These are phyloP conservation scores for Daedaleopsis nitida DNA, from an alignment of 768 basidiomycete species.

Conservation along the genomic window DNA sequence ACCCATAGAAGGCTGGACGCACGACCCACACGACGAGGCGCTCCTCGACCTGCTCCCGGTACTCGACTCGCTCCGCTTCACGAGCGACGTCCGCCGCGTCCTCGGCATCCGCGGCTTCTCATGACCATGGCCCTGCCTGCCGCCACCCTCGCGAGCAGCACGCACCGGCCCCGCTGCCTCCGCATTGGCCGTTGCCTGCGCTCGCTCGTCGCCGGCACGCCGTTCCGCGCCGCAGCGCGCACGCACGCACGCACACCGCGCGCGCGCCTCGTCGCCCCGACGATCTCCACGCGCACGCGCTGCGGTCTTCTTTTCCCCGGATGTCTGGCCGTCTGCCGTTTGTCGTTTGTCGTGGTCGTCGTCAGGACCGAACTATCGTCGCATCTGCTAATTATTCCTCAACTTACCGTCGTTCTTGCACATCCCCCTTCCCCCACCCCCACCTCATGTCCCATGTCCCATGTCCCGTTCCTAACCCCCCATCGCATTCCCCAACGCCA, in stretches of 20 bases:
- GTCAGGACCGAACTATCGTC: constrained; percentile 21
- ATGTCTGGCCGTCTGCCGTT: background rate
- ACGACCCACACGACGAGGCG: constrained; percentile 95
- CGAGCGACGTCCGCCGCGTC: constrained; percentile 90
- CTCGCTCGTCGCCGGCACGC: background rate
- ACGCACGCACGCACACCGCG: background rate
- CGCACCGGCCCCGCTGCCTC: too few relatives aligned
- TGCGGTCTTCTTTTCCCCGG: background rate
- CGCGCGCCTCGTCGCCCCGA: background rate
- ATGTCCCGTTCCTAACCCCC: background rate
- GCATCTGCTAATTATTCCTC: constrained; percentile 22
- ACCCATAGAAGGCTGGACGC: constrained; percentile 99
- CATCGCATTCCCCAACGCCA: background rate
- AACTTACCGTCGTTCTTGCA: constrained; percentile 8
- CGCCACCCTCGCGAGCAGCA: background rate
- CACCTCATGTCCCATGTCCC: background rate
- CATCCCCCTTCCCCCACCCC: background rate
- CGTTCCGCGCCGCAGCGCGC: background rate
- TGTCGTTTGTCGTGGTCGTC: constrained; percentile 12
- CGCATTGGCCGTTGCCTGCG: background rate
- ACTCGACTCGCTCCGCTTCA: constrained; percentile 94
- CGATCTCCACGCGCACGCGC: background rate
- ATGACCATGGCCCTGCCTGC: constrained; percentile 36
- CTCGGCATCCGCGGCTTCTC: constrained; percentile 71
- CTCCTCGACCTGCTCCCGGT: constrained; percentile 94